Evolutionary conservation across 2,329 filamentous ascomycete genomes (phyloP), one percentile per base, ranked within the genome.

Genomic region (Aureobasidium mangrovei): DNA sequence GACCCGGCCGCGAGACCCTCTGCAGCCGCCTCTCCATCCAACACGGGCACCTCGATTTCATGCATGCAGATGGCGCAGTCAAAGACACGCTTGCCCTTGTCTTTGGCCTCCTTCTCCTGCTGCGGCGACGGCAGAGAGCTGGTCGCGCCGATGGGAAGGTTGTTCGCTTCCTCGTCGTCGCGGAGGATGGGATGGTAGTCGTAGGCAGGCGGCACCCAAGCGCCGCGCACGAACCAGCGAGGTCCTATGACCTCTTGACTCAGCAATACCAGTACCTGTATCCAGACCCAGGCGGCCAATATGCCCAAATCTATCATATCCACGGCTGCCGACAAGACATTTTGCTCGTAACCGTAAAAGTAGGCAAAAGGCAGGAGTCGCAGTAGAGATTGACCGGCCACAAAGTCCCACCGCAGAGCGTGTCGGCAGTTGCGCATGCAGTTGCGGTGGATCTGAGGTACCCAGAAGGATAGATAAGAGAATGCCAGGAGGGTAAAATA

Each of bases 1-100:
- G 58, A 71, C 66, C 56, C 64, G 65, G 51, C 33, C 26, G 51
- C n/a, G 7, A 53, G 26, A 24, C 49, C 40, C 26, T 40, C 43
- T n/a, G 35, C 36, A 40, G 53, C 53, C 24, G 24, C 39, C 2
- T 35, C 72, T 18, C 79, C 76, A 48, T 77, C 77, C 32, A 95
- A 72, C 26, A 97, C 84, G 0, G 90, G 88, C 2, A 97, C 89
- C 67, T 96, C 89, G 18, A 98, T 83, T 43, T 86, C 79, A 70
- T 95, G 90, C 71, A 91, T 86, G 68, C 93, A 98, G 61, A 98
- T 96, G 18, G 91, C 89, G 69, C 93, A 98, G 72, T 97, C 91
- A 57, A 95, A 93, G 1, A 79, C 66, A 38, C 77, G 77, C 63
- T 75, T 79, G 68, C 81, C 77, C 57, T 77, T 78, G 47, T 74